Conservation (phyloP, 2,329 filamentous ascomycete species). For the Xylariaceae sp. region DNA sequence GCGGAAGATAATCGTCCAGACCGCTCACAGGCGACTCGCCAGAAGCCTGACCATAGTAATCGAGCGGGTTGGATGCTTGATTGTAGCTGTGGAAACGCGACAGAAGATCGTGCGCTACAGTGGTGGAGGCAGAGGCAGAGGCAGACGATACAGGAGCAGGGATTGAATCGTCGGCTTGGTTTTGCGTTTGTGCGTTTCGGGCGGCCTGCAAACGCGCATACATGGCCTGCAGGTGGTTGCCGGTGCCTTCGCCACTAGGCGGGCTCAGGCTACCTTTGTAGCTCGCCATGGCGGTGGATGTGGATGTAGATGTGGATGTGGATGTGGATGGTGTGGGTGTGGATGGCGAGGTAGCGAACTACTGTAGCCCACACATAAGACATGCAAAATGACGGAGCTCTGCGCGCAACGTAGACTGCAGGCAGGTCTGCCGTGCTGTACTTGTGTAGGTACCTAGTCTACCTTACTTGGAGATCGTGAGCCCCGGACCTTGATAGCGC, state of each 20-base stretch:
- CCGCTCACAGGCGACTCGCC: slow-evolving; percentile 30
- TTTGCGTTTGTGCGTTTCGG: slow-evolving; percentile 27
- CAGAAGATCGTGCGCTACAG: slow-evolving; percentile 31
- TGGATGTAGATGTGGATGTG: slow-evolving; percentile 23
- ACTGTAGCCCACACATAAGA: slow-evolving; percentile 17
- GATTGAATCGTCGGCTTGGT: slow-evolving; percentile 10
- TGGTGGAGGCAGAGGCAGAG: slow-evolving; percentile 12
- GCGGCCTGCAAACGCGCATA: slow-evolving; percentile 37
- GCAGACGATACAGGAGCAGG: slow-evolving; percentile 15
- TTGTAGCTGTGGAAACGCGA: slow-evolving; percentile 33
- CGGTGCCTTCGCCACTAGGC: slow-evolving; percentile 33
- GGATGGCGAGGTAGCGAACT: slow-evolving; percentile 18
- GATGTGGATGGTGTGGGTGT: no score
- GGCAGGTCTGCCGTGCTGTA: background rate
- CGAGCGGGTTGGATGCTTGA: slow-evolving; percentile 29
- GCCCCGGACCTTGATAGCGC: slow-evolving; percentile 11
- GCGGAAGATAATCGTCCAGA: slow-evolving; percentile 37
- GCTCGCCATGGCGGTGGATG: slow-evolving; percentile 32
- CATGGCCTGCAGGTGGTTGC: slow-evolving; percentile 39
- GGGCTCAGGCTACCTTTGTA: slow-evolving; percentile 28
- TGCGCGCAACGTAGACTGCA: no score
- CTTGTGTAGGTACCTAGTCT: no score
- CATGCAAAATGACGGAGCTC: slow-evolving; percentile 7
- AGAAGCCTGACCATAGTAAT: slow-evolving; percentile 30
- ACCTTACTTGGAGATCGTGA: background rate